These are phyloP conservation scores for Penicillium glabrum DNA, from an alignment of 2,329 filamentous ascomycete species.

Conservation along the genomic window DNA sequence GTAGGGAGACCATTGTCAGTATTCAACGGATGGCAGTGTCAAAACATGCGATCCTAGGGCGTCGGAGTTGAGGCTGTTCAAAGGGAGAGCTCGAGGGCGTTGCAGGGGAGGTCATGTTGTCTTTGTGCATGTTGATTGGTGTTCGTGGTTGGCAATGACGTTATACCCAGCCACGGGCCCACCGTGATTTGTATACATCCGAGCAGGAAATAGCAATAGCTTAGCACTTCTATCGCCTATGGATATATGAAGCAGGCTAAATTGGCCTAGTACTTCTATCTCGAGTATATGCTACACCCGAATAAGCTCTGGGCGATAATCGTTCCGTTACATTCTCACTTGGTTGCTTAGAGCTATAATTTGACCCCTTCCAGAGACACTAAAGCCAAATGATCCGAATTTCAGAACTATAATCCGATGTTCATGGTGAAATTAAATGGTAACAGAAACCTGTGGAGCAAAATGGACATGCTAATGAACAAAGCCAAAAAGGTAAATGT, in stretches of 20 bases:
- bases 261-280: background rate
- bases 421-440: too few species aligned
- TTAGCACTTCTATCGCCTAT: background rate
- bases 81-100: background rate
- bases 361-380: too few species aligned
- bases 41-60: background rate
- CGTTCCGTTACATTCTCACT: too few species aligned
- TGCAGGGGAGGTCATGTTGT: slow-evolving; percentile 7
- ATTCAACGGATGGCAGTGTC: background rate
- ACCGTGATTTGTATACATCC: background rate
- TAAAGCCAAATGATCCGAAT: too few species aligned
- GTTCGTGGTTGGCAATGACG: slow-evolving; percentile 11
- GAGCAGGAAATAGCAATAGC: background rate
- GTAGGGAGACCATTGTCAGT: slow-evolving; percentile 32
- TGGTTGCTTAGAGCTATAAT: too few species aligned
- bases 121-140: slow-evolving; percentile 10
- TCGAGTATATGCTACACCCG: background rate
- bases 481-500: too few species aligned
- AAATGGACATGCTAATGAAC: too few species aligned
- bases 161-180: slow-evolving; percentile 4
- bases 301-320: too few species aligned
- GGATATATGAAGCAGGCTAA: background rate
- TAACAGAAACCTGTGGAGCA: too few species aligned
- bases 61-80: background rate
- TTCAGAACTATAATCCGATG: too few species aligned